A percentile compares a stretch with the other conserved stretches of the same genome.
These are phyloP conservation scores for Sonneratia alba DNA, from an alignment of 345 rosid genomes.

Conservation along the genomic window DNA sequence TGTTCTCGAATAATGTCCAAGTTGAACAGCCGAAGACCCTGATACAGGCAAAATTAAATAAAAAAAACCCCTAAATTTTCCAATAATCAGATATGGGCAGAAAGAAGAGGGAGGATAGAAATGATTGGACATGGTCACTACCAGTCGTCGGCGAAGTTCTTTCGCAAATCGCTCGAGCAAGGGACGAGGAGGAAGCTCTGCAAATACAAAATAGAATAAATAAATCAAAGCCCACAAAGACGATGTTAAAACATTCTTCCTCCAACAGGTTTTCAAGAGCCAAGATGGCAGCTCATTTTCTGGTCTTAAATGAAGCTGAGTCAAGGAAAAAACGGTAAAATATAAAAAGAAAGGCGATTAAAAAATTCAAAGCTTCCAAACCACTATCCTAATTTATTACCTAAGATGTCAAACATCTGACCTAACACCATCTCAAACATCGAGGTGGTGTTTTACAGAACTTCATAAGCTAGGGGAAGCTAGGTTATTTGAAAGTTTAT, in stretches of 20 bases:
- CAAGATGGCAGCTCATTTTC: too few relatives aligned
- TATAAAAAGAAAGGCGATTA: not conserved
- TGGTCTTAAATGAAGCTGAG: too few relatives aligned
- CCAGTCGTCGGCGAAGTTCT: constrained; percentile 63
- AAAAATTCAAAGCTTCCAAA: not conserved
- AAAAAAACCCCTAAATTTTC: not conserved
- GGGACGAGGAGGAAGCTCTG: constrained; percentile 78
- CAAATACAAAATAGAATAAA: constrained; percentile 5
- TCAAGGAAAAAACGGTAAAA: too few relatives aligned
- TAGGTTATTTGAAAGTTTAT: not conserved
- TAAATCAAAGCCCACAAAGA: too few relatives aligned
- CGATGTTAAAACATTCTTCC: too few relatives aligned
- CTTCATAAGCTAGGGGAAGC: not conserved
- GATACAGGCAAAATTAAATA: constrained; percentile 8
- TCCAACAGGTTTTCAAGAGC: too few relatives aligned
- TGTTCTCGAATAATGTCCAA: constrained; percentile 73
- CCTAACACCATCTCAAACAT: not conserved
- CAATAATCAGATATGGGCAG: not conserved
- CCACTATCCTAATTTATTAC: not conserved
- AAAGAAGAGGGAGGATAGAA: not conserved
- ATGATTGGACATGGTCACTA: constrained; percentile 11
- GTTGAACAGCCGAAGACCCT: constrained; percentile 75
- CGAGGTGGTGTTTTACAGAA: not conserved
- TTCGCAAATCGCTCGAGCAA: constrained; percentile 69
- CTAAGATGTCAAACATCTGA: not conserved